These are phyloP conservation scores for Colletotrichum tabaci DNA, from an alignment of 2,329 filamentous ascomycete species.

Conservation along the genomic window DNA sequence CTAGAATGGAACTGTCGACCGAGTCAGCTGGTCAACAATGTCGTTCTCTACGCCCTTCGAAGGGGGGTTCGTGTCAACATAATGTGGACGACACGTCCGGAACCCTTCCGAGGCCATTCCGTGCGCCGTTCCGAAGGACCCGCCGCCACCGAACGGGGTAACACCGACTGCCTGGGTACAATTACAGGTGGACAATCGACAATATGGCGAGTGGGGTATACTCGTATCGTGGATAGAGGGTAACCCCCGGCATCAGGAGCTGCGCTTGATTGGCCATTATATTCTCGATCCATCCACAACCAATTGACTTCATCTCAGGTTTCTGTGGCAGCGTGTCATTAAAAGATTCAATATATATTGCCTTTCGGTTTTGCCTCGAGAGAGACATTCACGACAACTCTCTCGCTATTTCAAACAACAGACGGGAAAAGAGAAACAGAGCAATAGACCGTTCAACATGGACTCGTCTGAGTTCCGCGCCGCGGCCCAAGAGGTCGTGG, in stretches of 20 bases:
- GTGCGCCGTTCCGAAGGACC: constrained; percentile 1
- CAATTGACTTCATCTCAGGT: constrained; percentile 34
- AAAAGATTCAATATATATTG: not conserved
- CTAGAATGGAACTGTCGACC: not conserved
- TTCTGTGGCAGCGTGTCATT: not conserved
- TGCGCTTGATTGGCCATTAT: constrained; percentile 8
- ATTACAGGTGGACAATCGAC: not conserved
- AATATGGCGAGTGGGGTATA: not conserved
- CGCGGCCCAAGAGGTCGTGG: constrained; percentile 83
- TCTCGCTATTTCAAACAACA: not conserved
- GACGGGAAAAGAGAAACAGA: not conserved
- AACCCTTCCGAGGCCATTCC: constrained; percentile 9
- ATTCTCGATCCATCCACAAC: constrained; percentile 7
- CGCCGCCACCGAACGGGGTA: not conserved
- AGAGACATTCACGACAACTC: not conserved
- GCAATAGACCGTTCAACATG: constrained; percentile 65
- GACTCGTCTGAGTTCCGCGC: constrained; percentile 83
- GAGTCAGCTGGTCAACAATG: not conserved
- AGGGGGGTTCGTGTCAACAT: not conserved
- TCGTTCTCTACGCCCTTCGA: not conserved
- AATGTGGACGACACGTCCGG: not conserved
- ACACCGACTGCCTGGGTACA: not conserved
- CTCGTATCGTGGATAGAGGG: no score
- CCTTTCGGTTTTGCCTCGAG: not conserved
- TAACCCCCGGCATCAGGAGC: no score